A percentile compares a stretch with the other conserved stretches of the same genome.
These are phyloP conservation scores for Amaranthus tricolor DNA, from an alignment of 179 eudicot genomes.

Conservation along the genomic window DNA sequence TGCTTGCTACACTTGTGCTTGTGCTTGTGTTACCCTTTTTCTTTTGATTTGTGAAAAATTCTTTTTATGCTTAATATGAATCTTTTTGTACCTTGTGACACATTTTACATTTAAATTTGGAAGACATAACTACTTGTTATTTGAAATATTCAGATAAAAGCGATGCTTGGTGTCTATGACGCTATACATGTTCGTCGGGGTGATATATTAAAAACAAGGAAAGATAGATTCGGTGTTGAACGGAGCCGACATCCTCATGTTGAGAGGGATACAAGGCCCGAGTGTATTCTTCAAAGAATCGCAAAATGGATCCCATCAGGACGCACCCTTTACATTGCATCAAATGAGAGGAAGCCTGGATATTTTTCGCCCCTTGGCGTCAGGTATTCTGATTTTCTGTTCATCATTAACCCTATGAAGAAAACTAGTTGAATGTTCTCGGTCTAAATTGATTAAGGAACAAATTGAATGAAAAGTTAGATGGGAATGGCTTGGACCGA, in stretches of 20 bases:
- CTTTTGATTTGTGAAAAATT: not conserved
- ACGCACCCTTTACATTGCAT: constrained; percentile 77
- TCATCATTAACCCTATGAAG: no score
- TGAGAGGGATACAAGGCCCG: constrained; percentile 86
- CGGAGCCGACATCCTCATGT: constrained; percentile 81
- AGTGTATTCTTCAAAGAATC: constrained; percentile 77
- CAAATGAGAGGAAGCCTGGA: constrained; percentile 81
- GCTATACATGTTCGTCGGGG: constrained; percentile 98
- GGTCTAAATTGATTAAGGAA: no score
- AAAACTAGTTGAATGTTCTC: no score
- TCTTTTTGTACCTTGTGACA: no score
- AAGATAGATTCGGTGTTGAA: constrained; percentile 75
- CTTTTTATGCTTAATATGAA: no score
- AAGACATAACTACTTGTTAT: no score
- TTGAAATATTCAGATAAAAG: constrained; percentile 50
- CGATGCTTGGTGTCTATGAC: constrained; percentile 83
- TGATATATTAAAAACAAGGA: constrained; percentile 78
- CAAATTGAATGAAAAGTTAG: no score
- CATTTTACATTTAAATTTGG: not conserved
- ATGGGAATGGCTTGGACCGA: no score
- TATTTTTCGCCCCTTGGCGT: constrained; percentile 75
- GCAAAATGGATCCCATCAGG: constrained; percentile 81
- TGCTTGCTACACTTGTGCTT: no score
- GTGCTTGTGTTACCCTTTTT: not conserved
- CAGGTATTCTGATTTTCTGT: constrained; percentile 40